Evolutionary conservation across 495 filamentous ascomycete species (phyloP).

Genomic region (Tuber brumale): DNA sequence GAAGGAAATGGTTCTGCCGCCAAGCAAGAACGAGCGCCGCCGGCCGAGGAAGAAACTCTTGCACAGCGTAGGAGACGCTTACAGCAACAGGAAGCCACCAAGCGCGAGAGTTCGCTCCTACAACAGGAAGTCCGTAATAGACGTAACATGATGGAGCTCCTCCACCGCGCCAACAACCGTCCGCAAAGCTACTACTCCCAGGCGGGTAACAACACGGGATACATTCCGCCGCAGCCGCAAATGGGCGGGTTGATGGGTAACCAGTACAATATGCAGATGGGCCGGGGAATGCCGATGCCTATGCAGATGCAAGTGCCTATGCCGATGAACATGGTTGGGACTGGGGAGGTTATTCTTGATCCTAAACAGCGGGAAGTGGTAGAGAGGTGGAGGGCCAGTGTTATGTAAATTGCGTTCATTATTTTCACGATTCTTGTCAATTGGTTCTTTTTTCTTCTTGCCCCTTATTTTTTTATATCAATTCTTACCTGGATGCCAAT

Average conservation of each 20-base stretch:
- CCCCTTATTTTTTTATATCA: background rate
- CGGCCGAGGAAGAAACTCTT: slow-evolving; percentile 75
- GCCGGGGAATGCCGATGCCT: slow-evolving; percentile 25
- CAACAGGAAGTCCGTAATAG: slow-evolving; percentile 45
- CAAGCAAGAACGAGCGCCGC: slow-evolving; percentile 37
- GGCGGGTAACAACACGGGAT: slow-evolving; percentile 25
- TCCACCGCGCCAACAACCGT: slow-evolving; percentile 45
- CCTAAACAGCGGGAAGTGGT: slow-evolving; percentile 66
- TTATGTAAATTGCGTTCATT: slow-evolving; percentile 47
- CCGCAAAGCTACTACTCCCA: slow-evolving; percentile 48
- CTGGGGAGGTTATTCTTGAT: slow-evolving; percentile 44
- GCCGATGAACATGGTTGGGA: slow-evolving; percentile 41
- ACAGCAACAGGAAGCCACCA: slow-evolving; percentile 48
- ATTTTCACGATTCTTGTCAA: background rate
- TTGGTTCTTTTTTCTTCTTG: background rate
- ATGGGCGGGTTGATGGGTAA: slow-evolving; percentile 36
- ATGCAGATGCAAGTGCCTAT: slow-evolving; percentile 26
- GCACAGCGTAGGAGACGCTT: slow-evolving; percentile 77
- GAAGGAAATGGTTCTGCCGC: slow-evolving; percentile 49
- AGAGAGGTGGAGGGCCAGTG: slow-evolving; percentile 83
- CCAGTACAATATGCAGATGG: slow-evolving; percentile 33
- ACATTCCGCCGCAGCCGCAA: slow-evolving; percentile 21
- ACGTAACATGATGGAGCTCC: slow-evolving; percentile 65
- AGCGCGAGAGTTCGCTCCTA: slow-evolving; percentile 39
- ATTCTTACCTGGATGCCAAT: background rate